Evolutionary conservation across 1,284 basidiomycete species (phyloP), one percentile per base, ranked within the genome.

Genomic region (Schizophyllum amplum): DNA sequence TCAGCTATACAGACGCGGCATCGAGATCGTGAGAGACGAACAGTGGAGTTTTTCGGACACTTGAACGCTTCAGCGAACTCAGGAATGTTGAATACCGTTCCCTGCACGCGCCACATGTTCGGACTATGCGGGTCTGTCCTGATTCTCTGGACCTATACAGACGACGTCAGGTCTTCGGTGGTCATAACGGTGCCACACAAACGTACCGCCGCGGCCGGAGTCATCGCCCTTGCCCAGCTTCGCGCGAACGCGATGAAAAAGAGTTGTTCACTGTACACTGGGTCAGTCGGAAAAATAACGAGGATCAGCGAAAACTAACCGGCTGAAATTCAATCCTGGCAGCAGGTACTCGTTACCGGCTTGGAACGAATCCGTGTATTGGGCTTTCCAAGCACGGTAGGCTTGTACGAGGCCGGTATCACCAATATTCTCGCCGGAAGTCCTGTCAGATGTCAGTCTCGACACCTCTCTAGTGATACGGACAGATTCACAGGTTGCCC

Each of bases 81-180:
- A 0, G 86, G 86, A 42, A 90, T 83, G 63, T 92, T 91, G 58
- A 73, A 84, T 22, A 94, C 75, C 0, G 92, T 93, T 4, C 93
- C 93, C 50, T 90, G 85, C 2, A 90, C 86, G 52, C 92, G 83
- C 74, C 81, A 94, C 48, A 81, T 76, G 60, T 76, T 81, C 0
- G 93, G 93, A 20, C 91, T 92, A 68, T 96, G 94, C 22, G 93
- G 92, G 66, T 97, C 93, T 4, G 90, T 87, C 54, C 90, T 82
- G 49, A 96, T 83, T 24, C 88, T 83, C 61, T 85, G 83, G n/a
- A n/a, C n/a, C n/a, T n/a, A n/a, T n/a, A n/a, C n/a, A n/a, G n/a
- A n/a, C n/a, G n/a, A n/a, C n/a, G n/a, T n/a, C n/a, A n/a, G n/a
- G n/a, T n/a, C n/a, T n/a, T n/a, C n/a, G n/a, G n/a, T n/a, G n/a